Percentiles rank a stretch among this genome's conserved stretches.
phyloP scores from a whole-genome alignment of 1,284 basidiomycete species.

The Sutorius eximius region DNA sequence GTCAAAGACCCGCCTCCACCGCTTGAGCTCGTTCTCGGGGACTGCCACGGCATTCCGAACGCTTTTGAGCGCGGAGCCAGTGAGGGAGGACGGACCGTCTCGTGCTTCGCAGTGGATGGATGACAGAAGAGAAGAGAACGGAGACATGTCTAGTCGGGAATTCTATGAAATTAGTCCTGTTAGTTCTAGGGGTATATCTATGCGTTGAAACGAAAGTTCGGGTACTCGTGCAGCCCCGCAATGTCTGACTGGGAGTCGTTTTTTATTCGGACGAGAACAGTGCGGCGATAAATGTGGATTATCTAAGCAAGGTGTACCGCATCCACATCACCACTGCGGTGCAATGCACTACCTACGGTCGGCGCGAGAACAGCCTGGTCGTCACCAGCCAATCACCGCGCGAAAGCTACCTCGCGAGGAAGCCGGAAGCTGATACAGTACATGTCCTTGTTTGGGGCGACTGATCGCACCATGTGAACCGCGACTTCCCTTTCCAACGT shows the following conservation, averaged over 20 bases:
- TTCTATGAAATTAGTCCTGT: conserved; percentile 30
- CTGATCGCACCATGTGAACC: conserved; percentile 84
- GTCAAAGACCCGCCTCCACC: conserved; percentile 87
- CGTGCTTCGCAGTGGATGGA: conserved; percentile 55
- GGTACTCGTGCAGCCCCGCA: conserved; percentile 19
- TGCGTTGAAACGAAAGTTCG: conserved; percentile 21
- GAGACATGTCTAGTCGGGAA: conserved; percentile 31
- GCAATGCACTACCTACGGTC: conserved; percentile 1
- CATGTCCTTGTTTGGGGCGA: conserved; percentile 98
- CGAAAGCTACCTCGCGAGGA: conserved; percentile 59
- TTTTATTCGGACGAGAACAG: conserved; percentile 5
- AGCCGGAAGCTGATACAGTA: conserved; percentile 94
- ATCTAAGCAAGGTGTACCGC: conserved; percentile 21
- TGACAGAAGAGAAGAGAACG: conserved; percentile 42
- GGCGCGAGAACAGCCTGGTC: conserved; percentile 1
- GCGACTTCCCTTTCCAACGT: conserved; percentile 52
- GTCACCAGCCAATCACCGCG: conserved; percentile 5
- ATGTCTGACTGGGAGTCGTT: conserved; percentile 4
- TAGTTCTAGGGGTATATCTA: conserved; percentile 34
- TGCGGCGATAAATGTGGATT: conserved; percentile 28
- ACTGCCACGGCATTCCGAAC: conserved; percentile 69
- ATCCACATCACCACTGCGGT: background rate
- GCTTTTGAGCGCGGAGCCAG: conserved; percentile 56
- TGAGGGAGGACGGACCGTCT: conserved; percentile 36
- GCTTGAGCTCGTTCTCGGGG: conserved; percentile 79